Evolutionary conservation across 1,139 yeast genomes (phyloP), one percentile per base, ranked within the genome.

Genomic region (Candida frijolesensis): DNA sequence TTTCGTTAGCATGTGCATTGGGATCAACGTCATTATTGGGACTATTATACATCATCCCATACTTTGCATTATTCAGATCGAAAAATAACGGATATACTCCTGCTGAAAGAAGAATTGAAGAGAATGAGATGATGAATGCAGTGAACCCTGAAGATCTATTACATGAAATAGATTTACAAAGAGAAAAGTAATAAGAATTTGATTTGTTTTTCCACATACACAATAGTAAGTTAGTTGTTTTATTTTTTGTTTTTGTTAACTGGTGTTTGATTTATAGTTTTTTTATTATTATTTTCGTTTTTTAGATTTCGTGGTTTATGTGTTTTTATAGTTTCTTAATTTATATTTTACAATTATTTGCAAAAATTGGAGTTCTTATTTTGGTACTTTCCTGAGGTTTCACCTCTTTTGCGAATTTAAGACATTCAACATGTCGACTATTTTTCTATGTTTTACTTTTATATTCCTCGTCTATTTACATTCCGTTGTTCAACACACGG

Each of bases 1-100:
- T 94, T 37, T 87, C 96, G 0, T 78, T 91, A 51, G 98, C 97
- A 0, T 80, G 94, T 62, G 92, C 98, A 0, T 67, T 94, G 40
- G 96, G 94, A 1, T 83, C 97, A 2, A 82, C 92, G 44, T 73
- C 85, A 10, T 64, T 89, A 1, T 66, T 92, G 48, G 87, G 94
- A 27, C 70, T 83, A 27, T 64, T 83, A 42, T 91, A 88, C 52
- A 73, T 87, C 12, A 64, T 83, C 4, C 78, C 86, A 4, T 75
- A 79, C 51, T 74, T 75, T 62, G 72, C 75, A 45, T 73, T 79
- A 45, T 79, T 71, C 72, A 76, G 70, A 64, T 71, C 57, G 69
- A 72, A 58, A 70, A 66, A 74, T 75, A 60, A 70, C 67, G 49
- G 51, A 19, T 43, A 50, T 30, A 33, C 32, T 15, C 44, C 39